Evolutionary conservation across 139 green algal species (phyloP), one percentile per base, ranked within the genome.

Genomic region (Tetratostichococcus sp.): DNA sequence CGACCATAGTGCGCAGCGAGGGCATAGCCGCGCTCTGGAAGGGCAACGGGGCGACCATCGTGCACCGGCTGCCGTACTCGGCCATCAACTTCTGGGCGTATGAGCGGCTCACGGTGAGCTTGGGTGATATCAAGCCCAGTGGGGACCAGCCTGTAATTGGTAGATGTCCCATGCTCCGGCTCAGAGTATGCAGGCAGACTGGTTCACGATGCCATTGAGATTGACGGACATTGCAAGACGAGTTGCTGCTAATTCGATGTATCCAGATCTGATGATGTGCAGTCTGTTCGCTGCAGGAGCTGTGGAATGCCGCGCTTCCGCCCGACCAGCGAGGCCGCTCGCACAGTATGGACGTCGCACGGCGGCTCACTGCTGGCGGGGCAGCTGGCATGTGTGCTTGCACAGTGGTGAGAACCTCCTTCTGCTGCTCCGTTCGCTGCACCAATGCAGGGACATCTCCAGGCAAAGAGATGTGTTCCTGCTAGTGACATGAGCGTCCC

Each of bases 21-120:
- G 95, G 95, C 17, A 19, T 95, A 0, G 23, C 32, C 0, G 85
- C 92, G 22, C 80, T 99, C 0, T 72, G 32, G 34, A 34, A 32
- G 34, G 69, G n/a, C 35, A 58, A 69, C 25, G 30, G 84, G 1
- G 86, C 82, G 26, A 97, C 92, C 8, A 94, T 97, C 33, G 31
- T 98, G n/a, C 95, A 99, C 77, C 87, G 96, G 25, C 71, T 99
- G 69, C 95, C 95, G 4, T 99, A 99, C 88, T 96, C 92, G 0
- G 89, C 93, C 26, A 86, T 94, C 66, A 98, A 97, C 86, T 99
- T 99, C 68, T 93, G 86, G 76, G 81, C 89, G 2, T 98, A 98
- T 81, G 95, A 99, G 79, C 78, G 83, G 23, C 39, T 70, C 62
- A 86, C 79, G 14, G 57, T 75, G 65, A 25, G 67, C 1, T 82